A percentile compares a stretch with the other conserved stretches of the same genome.
Evolutionary conservation across 2,329 filamentous ascomycete genomes (phyloP).

Genomic region (Hysterium pulicare): DNA sequence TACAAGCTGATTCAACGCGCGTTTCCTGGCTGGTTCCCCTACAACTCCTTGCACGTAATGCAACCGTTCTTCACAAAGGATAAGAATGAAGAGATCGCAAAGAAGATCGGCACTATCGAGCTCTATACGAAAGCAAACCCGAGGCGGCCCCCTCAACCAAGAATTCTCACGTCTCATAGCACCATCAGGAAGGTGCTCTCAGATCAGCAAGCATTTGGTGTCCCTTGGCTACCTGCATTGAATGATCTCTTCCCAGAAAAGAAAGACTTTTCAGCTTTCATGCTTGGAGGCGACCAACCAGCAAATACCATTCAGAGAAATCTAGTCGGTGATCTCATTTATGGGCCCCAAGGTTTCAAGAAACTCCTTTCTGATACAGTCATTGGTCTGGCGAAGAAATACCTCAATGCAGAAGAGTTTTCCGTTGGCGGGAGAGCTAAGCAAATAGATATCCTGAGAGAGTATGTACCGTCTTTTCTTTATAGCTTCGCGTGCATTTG

Average conservation of each 20-base stretch:
- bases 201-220: conserved; percentile 7
- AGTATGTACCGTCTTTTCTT: conserved; percentile 3
- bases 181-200: conserved; percentile 5
- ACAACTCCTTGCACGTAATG: conserved; percentile 37
- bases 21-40: conserved; percentile 34
- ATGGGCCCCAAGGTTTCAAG: conserved; percentile 5
- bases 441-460: conserved; percentile 9
- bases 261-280: conserved; percentile 9
- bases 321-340: conserved; percentile 6
- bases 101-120: conserved; percentile 7
- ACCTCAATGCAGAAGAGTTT: conserved; percentile 2
- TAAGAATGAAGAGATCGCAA: conserved; percentile 9
- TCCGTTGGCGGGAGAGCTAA: neutral
- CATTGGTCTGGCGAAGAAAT: neutral
- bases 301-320: conserved; percentile 6
- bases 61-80: conserved; percentile 10
- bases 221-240: conserved; percentile 6
- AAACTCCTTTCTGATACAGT: conserved; percentile 4
- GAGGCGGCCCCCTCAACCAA: neutral
- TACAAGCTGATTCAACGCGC: conserved; percentile 52
- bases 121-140: conserved; percentile 2
- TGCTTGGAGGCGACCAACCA: conserved; percentile 8
- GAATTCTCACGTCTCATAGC: conserved; percentile 2
- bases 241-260: conserved; percentile 12
- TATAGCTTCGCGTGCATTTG: neutral